Base-by-base conservation (phyloP, 768 basidiomycete species). In the Trametes elegans region DNA sequence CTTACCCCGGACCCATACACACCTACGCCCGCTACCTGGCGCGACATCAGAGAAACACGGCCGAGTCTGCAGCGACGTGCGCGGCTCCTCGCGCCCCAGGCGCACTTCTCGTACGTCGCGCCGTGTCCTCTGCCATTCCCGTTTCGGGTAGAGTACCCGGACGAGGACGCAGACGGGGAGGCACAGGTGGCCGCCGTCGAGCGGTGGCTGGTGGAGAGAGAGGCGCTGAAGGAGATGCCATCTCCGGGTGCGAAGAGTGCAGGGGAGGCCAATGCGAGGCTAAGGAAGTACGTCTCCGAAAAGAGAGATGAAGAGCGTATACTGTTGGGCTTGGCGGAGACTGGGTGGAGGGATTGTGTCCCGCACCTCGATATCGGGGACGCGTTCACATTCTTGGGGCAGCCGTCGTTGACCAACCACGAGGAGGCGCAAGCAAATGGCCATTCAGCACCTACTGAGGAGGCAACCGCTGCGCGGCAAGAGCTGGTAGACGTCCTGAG, bases 351-450 rank as follows among this genome's bases (percentile, higher is more conserved):
- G 27, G 93, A 96, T 61, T 90, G 85, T 61, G 68, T 97, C 8
- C 95, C 95, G 0, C 82, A 85, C 60, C 76, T 98, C 18, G 88
- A 96, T 53, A 86, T 93, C 10, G 94, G 94, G 3, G 92, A 97
- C 65, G 84, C 90, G 0, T 84, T 92, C 60, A 71, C 75, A 0
- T 53, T 84, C 7, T 74, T 94, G 3, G 90, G 90, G 13, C 69
- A 71, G 0, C 86, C 88, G 0, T 65, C 80, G 14, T 72, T 91
- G 40, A n/a, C 70, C 72, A 10, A 28, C 6, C 19, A 8, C 45
- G n/a, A 32, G 11, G 8, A 60, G 49, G n/a, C n/a, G n/a, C n/a
- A n/a, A n/a, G n/a, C n/a, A n/a, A n/a, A n/a, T n/a, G 41, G 50
- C 7, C 10, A 16, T 2, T 9, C 45, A 21, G 27, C 65, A 19